Base-by-base conservation (phyloP, 2,329 filamentous ascomycete species). In the Herpotrichia juniperi region DNA sequence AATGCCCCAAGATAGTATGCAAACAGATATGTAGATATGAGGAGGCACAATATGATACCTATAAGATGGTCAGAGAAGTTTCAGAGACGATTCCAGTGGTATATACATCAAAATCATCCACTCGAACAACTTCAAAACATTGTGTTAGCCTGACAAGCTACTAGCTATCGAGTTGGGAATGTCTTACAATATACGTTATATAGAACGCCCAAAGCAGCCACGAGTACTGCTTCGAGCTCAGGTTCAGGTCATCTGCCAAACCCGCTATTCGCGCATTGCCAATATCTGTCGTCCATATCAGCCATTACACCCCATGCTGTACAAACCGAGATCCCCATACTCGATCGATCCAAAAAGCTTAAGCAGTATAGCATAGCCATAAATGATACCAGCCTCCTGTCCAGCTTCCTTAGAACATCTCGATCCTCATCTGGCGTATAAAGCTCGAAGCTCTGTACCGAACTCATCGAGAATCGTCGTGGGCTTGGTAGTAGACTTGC, bases 331-430 rank as follows among this genome's bases (percentile, higher is more conserved):
- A 57, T 49, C 31, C 28, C 66, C 71, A 63, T 78, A 92, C 90
- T 96, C 16, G 90, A 93, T 59, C 92, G 83, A 72, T 96, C 92
- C 59, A 96, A 75, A 69, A 96, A 96, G 57, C 87, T 89, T 56
- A 96, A 78, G 79, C 96, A 83, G 69, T 94, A 97, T 11, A 96
- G 80, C 52, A 93, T 71, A 10, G 90, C 89, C 57, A 96, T 82
- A 68, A 96, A 96, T 1, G 90, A 71, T 5, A 96, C 90, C 47
- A 97, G 81, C 58, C 82, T 84, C 50, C 84, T 80, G 71, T 96
- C 92, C 61, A 96, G 85, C 75, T 90, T 92, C 66, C 79, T 81
- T 50, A 92, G 80, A 8, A 96, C 87, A 3, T 79, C 78, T 19
- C 72, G 76, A 68, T 96, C 92, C 71, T 97, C 92, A 48, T 92